phyloP scores from a whole-genome alignment of 2,329 filamentous ascomycete genomes.

The Thermothelomyces thermophilus region DNA sequence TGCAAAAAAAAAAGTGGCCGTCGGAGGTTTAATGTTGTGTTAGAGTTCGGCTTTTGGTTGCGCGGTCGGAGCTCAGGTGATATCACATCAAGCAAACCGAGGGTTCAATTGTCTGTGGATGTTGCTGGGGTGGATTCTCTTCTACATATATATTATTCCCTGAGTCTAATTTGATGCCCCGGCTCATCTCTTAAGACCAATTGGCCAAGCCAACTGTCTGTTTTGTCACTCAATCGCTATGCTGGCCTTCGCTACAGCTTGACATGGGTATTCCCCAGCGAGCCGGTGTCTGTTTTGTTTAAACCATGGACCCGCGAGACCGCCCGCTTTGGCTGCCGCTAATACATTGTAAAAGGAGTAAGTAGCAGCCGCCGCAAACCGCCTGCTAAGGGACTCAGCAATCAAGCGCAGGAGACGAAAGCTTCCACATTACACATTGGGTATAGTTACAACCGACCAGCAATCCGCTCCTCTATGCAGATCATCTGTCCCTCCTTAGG shows the following conservation, averaged over 20 bases:
- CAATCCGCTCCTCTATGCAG: not conserved
- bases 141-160: slow-evolving; percentile 1
- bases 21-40: no score
- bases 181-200: no score
- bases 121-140: not conserved
- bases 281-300: not conserved
- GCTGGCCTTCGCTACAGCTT: not conserved
- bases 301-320: not conserved
- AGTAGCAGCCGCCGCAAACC: not conserved
- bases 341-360: no score
- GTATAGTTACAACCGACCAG: slow-evolving; percentile 5
- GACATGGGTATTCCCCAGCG: not conserved
- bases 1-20: no score
- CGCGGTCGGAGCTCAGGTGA: no score
- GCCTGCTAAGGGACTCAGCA: no score
- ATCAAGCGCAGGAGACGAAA: no score
- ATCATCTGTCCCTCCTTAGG: not conserved
- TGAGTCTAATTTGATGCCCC: no score
- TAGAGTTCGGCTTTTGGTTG: no score
- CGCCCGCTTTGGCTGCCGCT: not conserved
- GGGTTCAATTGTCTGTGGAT: no score
- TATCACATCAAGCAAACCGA: no score
- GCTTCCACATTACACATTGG: not conserved
- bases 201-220: not conserved
- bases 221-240: not conserved